Evolutionary conservation across 352 stramenopile genomes (phyloP).

Genomic region (Globisporangium heterothallicum): DNA sequence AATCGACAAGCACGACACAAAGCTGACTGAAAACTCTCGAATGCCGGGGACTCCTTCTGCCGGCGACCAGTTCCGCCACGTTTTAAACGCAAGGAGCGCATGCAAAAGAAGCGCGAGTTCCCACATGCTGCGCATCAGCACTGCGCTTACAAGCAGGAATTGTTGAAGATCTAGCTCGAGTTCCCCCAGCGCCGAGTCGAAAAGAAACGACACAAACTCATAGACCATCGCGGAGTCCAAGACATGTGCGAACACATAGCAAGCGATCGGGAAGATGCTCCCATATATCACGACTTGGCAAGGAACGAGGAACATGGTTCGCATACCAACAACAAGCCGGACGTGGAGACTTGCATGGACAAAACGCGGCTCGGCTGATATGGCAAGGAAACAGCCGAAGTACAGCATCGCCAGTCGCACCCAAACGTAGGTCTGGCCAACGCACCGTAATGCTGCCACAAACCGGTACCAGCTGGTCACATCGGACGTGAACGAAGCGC

Average conservation of each 20-base stretch:
- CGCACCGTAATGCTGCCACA: neutral
- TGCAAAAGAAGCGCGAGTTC: constrained; percentile 14
- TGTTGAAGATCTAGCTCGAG: neutral
- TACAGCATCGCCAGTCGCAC: neutral
- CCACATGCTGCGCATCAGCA: constrained; percentile 11
- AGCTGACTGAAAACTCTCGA: constrained; percentile 17
- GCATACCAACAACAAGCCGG: neutral
- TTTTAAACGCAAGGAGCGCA: neutral
- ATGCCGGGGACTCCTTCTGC: constrained; percentile 10
- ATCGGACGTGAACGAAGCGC: neutral
- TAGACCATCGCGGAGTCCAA: constrained; percentile 2
- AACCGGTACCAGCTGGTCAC: neutral
- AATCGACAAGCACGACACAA: constrained; percentile 9
- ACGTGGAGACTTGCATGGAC: no score
- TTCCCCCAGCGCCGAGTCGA: neutral
- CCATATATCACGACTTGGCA: neutral
- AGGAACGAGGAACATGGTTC: neutral
- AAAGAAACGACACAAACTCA: neutral
- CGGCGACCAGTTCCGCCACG: constrained; percentile 6
- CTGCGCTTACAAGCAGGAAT: neutral
- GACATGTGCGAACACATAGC: neutral
- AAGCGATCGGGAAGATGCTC: neutral
- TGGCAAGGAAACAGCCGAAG: neutral
- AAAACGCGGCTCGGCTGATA: no score
- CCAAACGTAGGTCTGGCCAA: constrained; percentile 3